phyloP scores from a whole-genome alignment of 768 basidiomycete species.

The Macrolepiota fuliginosa region DNA sequence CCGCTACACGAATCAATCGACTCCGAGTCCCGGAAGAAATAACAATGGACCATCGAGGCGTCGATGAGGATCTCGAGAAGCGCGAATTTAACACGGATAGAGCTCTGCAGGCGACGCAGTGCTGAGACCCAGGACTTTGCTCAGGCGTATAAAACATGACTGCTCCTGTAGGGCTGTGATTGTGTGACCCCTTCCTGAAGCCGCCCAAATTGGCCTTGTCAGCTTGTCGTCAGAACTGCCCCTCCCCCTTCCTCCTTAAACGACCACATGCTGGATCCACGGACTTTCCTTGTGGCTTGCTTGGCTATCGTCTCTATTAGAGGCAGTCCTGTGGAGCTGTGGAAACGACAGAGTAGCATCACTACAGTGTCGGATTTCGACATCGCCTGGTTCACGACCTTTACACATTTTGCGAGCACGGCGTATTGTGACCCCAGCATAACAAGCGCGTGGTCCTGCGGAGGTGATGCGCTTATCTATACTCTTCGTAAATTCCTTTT shows the following conservation, averaged over 20 bases:
- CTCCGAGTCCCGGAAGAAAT: background rate
- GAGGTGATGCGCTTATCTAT: conserved; percentile 31
- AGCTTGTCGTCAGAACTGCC: background rate
- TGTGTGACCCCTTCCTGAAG: background rate
- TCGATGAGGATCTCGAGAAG: background rate
- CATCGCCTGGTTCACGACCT: conserved; percentile 41
- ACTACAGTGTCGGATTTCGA: conserved; percentile 34
- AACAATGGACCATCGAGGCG: background rate
- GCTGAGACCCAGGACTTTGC: background rate
- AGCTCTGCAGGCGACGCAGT: no score
- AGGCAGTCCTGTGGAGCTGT: background rate
- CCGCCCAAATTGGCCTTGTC: background rate
- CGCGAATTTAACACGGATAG: background rate
- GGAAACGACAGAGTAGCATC: conserved; percentile 25
- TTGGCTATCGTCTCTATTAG: background rate
- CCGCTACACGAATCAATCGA: background rate
- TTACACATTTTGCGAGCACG: conserved; percentile 45
- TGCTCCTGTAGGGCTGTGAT: background rate
- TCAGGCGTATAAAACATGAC: background rate
- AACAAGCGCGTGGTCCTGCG: conserved; percentile 52
- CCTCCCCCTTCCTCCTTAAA: background rate
- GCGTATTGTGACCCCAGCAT: conserved; percentile 43
- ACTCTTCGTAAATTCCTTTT: background rate
- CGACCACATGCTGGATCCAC: background rate
- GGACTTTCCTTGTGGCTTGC: background rate